phyloP scores from a whole-genome alignment of 768 basidiomycete species.

The Suillus ampliporus region DNA sequence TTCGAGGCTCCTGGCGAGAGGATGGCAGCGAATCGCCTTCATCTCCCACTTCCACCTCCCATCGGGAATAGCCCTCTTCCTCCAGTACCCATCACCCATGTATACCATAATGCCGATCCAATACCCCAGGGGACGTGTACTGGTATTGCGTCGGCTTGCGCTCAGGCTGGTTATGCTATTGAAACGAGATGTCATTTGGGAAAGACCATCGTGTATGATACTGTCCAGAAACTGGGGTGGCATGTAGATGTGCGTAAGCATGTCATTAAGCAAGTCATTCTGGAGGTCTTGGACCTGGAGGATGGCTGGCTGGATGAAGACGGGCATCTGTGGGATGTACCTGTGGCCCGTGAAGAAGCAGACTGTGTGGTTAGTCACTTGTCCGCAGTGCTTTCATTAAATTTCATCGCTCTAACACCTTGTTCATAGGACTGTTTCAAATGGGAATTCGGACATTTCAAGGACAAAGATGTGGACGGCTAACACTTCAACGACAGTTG shows the following conservation, averaged over 20 bases:
- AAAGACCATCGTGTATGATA: conserved; percentile 68
- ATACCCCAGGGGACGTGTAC: conserved; percentile 66
- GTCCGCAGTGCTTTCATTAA: neutral
- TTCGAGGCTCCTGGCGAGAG: conserved; percentile 72
- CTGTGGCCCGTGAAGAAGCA: conserved; percentile 60
- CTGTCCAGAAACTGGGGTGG: conserved; percentile 68
- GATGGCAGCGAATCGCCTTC: conserved; percentile 63
- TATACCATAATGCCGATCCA: conserved; percentile 76
- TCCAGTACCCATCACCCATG: conserved; percentile 44
- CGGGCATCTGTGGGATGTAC: conserved; percentile 54
- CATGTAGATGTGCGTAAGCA: conserved; percentile 60
- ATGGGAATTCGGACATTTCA: conserved; percentile 71
- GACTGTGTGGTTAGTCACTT: conserved; percentile 61
- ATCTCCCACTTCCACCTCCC: conserved; percentile 59
- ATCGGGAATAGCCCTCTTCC: conserved; percentile 17
- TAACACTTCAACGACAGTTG: neutral
- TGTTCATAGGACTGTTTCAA: conserved; percentile 72
- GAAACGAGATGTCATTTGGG: conserved; percentile 70
- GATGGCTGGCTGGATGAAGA: conserved; percentile 44
- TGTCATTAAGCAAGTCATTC: conserved; percentile 58
- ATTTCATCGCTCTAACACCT: conserved; percentile 3
- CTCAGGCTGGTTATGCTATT: conserved; percentile 68
- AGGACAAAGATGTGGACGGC: conserved; percentile 22
- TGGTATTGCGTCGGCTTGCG: conserved; percentile 56
- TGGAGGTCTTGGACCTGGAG: conserved; percentile 56